Evolutionary conservation across 495 filamentous ascomycete genomes (phyloP).

Genomic region (Hypomontagnella submonticulosa): DNA sequence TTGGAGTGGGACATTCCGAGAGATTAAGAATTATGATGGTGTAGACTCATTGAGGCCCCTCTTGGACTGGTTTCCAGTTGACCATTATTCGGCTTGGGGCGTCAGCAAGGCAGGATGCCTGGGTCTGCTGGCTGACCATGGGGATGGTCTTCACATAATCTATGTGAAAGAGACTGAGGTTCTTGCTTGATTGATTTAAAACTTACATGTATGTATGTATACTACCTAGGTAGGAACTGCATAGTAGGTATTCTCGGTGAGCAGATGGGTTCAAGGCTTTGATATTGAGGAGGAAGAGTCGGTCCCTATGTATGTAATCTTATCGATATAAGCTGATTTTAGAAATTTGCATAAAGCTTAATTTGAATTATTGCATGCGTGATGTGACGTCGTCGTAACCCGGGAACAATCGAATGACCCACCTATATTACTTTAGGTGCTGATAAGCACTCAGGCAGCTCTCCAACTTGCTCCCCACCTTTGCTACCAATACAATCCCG

Average conservation of each 20-base stretch:
- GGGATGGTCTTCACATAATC: neutral
- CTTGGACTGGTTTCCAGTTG: neutral
- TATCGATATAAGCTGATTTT: conserved; percentile 5
- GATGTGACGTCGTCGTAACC: conserved; percentile 30
- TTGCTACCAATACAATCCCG: conserved; percentile 31
- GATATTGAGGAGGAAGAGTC: neutral
- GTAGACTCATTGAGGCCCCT: neutral
- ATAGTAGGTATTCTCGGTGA: too few species aligned
- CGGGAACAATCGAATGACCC: neutral
- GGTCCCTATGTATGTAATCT: neutral
- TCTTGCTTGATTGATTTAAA: neutral
- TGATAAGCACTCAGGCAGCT: conserved; percentile 25
- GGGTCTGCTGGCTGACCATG: conserved; percentile 7
- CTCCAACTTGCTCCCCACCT: conserved; percentile 8
- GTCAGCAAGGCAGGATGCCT: conserved; percentile 4
- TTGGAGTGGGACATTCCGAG: neutral
- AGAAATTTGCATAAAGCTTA: conserved; percentile 13
- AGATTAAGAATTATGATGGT: neutral
- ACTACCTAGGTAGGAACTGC: too few species aligned
- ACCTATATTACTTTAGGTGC: neutral
- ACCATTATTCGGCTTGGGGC: conserved; percentile 23
- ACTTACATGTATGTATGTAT: neutral
- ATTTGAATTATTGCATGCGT: conserved; percentile 28
- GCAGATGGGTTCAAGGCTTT: too few species aligned
- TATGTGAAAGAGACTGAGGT: conserved; percentile 7